Percentiles rank a stretch among this genome's conserved stretches.
Conservation (phyloP, 1,139 yeast genomes). For the Lodderomyces jiufengensis region DNA sequence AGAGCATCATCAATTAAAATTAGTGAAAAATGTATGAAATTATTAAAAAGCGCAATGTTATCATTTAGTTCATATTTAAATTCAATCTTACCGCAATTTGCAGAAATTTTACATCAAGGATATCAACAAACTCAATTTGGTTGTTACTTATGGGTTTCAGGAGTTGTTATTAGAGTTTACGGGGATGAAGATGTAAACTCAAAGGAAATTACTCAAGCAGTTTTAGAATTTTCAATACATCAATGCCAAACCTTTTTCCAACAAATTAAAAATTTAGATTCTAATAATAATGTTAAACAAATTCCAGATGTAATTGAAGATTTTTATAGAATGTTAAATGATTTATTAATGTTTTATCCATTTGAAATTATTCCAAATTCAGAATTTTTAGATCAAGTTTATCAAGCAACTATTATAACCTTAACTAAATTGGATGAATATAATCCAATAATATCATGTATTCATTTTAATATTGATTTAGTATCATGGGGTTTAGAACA, state of each 20-base stretch:
- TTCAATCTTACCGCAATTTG: constrained; percentile 62
- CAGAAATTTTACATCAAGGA: constrained; percentile 60
- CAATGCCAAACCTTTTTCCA: constrained; percentile 44
- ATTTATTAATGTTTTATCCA: constrained; percentile 77
- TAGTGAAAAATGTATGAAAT: constrained; percentile 72
- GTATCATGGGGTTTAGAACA: constrained; percentile 78
- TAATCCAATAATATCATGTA: constrained; percentile 66
- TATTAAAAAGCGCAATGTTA: constrained; percentile 63
- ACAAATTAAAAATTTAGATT: constrained; percentile 22
- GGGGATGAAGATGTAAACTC: constrained; percentile 53
- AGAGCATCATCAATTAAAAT: constrained; percentile 57
- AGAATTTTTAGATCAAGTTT: constrained; percentile 55
- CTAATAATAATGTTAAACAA: constrained; percentile 31
- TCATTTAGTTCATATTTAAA: constrained; percentile 63
- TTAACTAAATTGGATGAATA: constrained; percentile 56
- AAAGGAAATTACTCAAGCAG: constrained; percentile 33
- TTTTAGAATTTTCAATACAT: constrained; percentile 47
- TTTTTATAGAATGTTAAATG: constrained; percentile 80
- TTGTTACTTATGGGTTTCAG: constrained; percentile 89
- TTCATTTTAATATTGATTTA: constrained; percentile 76
- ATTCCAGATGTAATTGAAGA: constrained; percentile 83
- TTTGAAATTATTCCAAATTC: constrained; percentile 54
- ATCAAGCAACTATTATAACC: constrained; percentile 58
- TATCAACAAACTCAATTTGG: constrained; percentile 70
- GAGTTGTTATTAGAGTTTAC: constrained; percentile 73